phyloP scores from a whole-genome alignment of 2,329 filamentous ascomycete species.

The Cordyceps pruinosa region DNA sequence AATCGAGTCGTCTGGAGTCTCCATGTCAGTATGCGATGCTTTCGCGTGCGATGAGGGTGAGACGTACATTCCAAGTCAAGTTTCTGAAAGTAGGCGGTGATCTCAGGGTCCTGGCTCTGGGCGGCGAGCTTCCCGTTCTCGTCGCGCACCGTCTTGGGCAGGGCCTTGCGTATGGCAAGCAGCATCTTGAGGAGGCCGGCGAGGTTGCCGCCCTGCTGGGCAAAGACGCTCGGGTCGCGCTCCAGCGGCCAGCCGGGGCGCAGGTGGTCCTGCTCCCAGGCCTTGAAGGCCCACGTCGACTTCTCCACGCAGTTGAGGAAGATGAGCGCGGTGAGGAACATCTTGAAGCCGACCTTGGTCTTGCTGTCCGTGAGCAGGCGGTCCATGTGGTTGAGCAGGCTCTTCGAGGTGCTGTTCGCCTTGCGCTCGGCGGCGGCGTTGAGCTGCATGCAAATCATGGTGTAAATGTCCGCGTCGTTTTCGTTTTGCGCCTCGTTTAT shows the following conservation, averaged over 20 bases:
- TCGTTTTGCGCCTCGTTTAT: slow-evolving; percentile 44
- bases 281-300: slow-evolving; percentile 62
- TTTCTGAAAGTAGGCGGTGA: slow-evolving; percentile 47
- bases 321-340: slow-evolving; percentile 55
- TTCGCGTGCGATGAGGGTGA: neutral
- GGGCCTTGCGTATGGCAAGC: slow-evolving; percentile 50
- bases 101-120: slow-evolving; percentile 38
- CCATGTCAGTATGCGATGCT: neutral
- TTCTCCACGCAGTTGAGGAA: slow-evolving; percentile 62
- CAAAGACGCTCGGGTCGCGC: slow-evolving; percentile 47
- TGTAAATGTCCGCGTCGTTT: slow-evolving; percentile 50
- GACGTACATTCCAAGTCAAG: slow-evolving; percentile 52
- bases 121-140: slow-evolving; percentile 42
- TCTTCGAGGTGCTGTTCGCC: slow-evolving; percentile 52
- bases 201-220: slow-evolving; percentile 52
- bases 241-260: slow-evolving; percentile 56
- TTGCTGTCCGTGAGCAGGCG: slow-evolving; percentile 55
- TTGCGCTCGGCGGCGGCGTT: slow-evolving; percentile 59
- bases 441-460: slow-evolving; percentile 56
- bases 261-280: slow-evolving; percentile 57
- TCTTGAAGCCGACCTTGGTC: slow-evolving; percentile 50
- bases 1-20: slow-evolving; percentile 23
- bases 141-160: slow-evolving; percentile 45
- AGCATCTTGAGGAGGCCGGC: slow-evolving; percentile 56
- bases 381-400: slow-evolving; percentile 53